phyloP scores from a whole-genome alignment of 805 yeast species.

The Candida nanaspora region DNA sequence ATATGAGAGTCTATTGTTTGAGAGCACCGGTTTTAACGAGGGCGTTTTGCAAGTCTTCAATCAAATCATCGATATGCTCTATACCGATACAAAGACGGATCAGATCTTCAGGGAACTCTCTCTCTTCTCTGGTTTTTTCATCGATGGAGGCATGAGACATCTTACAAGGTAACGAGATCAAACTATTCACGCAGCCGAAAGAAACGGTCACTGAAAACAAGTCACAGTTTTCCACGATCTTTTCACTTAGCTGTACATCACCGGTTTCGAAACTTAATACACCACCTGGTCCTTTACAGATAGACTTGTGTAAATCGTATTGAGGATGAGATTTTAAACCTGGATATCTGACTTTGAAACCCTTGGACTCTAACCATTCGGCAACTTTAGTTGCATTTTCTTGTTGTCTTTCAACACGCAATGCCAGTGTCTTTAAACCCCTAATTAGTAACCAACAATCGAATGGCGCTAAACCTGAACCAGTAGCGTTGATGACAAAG shows the following conservation, averaged over 20 bases:
- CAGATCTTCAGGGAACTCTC: conserved; percentile 89
- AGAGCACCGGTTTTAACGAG: conserved; percentile 55
- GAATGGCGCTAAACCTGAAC: conserved; percentile 87
- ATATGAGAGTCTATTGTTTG: neutral
- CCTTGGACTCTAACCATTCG: conserved; percentile 55
- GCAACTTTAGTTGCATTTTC: conserved; percentile 72
- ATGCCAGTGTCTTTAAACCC: conserved; percentile 82
- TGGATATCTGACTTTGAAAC: conserved; percentile 78
- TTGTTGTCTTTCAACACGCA: conserved; percentile 85
- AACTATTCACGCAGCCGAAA: conserved; percentile 89
- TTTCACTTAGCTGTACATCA: conserved; percentile 52
- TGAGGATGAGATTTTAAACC: conserved; percentile 81
- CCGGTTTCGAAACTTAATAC: conserved; percentile 90
- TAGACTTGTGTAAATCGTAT: conserved; percentile 67
- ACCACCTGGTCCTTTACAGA: conserved; percentile 82
- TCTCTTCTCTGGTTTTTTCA: conserved; percentile 74
- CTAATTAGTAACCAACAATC: conserved; percentile 86
- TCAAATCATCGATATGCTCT: conserved; percentile 73
- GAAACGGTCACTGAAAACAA: conserved; percentile 87
- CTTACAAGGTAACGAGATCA: conserved; percentile 88
- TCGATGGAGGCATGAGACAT: conserved; percentile 98
- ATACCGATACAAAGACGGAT: conserved; percentile 89
- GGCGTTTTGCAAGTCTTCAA: conserved; percentile 72
- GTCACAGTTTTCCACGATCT: conserved; percentile 67
- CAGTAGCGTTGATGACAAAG: conserved; percentile 81